phyloP scores from a whole-genome alignment of 805 yeast genomes.

The Metschnikowia arizonensis region DNA sequence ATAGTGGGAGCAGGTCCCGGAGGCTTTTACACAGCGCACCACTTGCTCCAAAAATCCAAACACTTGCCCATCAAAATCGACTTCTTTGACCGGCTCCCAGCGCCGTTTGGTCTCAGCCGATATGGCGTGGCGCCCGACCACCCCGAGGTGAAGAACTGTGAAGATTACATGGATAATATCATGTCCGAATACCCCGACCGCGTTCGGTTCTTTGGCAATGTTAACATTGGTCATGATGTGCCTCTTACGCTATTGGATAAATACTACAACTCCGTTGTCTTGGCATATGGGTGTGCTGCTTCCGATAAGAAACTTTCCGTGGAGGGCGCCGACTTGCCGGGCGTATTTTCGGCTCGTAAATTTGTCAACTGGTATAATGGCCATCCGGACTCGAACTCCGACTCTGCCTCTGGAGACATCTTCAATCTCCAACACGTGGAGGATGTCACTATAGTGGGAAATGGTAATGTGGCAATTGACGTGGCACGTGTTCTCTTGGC shows the following conservation, averaged over 20 bases:
- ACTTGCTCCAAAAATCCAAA: slow-evolving; percentile 42
- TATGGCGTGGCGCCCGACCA: slow-evolving; percentile 99
- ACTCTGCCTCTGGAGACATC: slow-evolving; percentile 24
- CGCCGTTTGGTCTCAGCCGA: slow-evolving; percentile 87
- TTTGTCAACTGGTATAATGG: slow-evolving; percentile 98
- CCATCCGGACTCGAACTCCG: slow-evolving; percentile 54
- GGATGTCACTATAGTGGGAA: slow-evolving; percentile 81
- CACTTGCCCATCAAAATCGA: slow-evolving; percentile 46
- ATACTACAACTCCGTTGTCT: slow-evolving; percentile 67
- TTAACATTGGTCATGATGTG: slow-evolving; percentile 61
- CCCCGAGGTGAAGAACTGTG: slow-evolving; percentile 87
- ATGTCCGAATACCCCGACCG: slow-evolving; percentile 25
- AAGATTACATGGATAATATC: slow-evolving; percentile 63
- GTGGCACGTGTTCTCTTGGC: slow-evolving; percentile 75
- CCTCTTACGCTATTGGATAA: slow-evolving; percentile 45
- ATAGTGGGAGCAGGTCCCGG: slow-evolving; percentile 96
- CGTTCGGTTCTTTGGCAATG: slow-evolving; percentile 64
- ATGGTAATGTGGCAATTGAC: slow-evolving; percentile 95
- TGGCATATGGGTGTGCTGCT: slow-evolving; percentile 78
- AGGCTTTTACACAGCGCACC: slow-evolving; percentile 20
- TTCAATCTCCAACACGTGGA: slow-evolving; percentile 55
- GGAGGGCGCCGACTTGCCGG: slow-evolving; percentile 57
- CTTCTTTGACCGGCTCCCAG: slow-evolving; percentile 78
- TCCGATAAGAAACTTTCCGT: slow-evolving; percentile 51
- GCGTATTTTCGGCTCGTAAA: slow-evolving; percentile 74